phyloP scores from a whole-genome alignment of 352 stramenopile genomes.

The Phytophthora fragariae region DNA sequence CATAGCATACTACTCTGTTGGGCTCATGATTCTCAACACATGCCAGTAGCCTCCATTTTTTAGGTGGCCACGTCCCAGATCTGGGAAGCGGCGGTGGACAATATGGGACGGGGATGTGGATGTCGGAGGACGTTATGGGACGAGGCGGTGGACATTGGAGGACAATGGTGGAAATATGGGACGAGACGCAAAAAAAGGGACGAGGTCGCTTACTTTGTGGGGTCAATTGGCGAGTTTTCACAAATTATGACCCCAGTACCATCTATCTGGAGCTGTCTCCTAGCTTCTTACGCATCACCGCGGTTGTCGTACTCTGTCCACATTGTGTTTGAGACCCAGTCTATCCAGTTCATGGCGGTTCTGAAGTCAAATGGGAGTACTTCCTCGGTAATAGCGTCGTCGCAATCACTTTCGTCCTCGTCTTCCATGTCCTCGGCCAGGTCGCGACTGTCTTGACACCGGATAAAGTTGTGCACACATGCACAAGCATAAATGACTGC shows the following conservation, averaged over 20 bases:
- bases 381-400: neutral
- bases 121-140: no score
- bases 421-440: conserved; percentile 2
- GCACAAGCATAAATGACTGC: conserved; percentile 9
- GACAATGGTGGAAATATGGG: conserved; percentile 5
- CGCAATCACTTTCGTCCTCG: neutral
- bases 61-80: neutral
- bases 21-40: no score
- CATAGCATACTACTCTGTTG: neutral
- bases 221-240: neutral
- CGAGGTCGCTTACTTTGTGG: conserved; percentile 9
- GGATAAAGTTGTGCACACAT: conserved; percentile 18
- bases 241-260: neutral
- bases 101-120: no score
- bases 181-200: conserved; percentile 12
- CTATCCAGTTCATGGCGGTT: conserved; percentile 5
- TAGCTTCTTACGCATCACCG: no score
- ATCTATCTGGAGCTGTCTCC: no score
- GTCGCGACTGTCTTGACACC: neutral
- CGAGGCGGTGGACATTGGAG: neutral
- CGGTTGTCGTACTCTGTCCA: conserved; percentile 13
- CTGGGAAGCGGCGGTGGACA: neutral
- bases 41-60: no score
- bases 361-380: conserved; percentile 10
- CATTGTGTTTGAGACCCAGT: conserved; percentile 5